phyloP scores from a whole-genome alignment of 352 stramenopile genomes.

The Achlya hypogyna region DNA sequence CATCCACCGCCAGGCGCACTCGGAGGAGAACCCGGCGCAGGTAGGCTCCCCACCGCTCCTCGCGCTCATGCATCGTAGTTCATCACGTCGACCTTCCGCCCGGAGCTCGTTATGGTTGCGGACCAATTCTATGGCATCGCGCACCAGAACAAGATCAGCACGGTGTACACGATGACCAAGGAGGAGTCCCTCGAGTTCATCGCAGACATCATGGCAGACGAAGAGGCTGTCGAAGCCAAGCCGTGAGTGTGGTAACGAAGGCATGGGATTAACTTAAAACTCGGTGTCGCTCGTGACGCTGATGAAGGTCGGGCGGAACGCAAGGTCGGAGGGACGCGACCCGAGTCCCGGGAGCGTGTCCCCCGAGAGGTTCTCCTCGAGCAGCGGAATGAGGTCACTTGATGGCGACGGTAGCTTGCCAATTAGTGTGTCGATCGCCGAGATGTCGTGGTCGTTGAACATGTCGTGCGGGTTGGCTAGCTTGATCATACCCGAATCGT shows the following conservation, averaged over 20 bases:
- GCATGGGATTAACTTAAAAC: not conserved
- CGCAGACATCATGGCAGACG: constrained; percentile 82
- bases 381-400: too few relatives aligned
- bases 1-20: constrained; percentile 95
- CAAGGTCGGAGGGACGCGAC: too few relatives aligned
- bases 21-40: constrained; percentile 93
- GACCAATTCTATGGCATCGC: constrained; percentile 98
- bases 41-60: constrained; percentile 27
- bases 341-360: too few relatives aligned
- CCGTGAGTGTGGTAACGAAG: constrained; percentile 23
- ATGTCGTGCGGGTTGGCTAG: constrained; percentile 10
- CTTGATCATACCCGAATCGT: constrained; percentile 10
- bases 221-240: constrained; percentile 54
- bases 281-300: not conserved
- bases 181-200: constrained; percentile 98
- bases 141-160: constrained; percentile 98
- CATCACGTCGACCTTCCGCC: constrained; percentile 99
- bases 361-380: too few relatives aligned
- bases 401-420: too few relatives aligned
- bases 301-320: not conserved
- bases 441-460: too few relatives aligned
- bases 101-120: constrained; percentile 95
- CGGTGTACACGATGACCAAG: constrained; percentile 90
- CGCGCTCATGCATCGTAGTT: constrained; percentile 47
- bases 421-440: too few relatives aligned